Base-by-base conservation (phyloP, 768 basidiomycete genomes). In the Mycena alexandri region DNA sequence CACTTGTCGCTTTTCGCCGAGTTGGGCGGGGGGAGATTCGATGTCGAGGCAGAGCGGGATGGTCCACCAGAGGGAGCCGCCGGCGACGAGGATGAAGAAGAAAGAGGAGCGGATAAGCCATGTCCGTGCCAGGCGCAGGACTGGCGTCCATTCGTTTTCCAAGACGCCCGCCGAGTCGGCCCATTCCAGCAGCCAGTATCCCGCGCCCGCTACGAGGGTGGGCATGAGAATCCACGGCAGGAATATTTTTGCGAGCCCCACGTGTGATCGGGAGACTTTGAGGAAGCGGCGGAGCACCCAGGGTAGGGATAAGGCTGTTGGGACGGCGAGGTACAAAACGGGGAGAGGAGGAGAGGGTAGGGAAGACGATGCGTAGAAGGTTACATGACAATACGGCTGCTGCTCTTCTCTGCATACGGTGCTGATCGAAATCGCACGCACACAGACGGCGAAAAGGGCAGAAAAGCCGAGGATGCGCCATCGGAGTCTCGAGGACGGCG, bases 361-460 rank as follows among this genome's bases (percentile, higher is more conserved):
- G 11, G 90, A 85, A 0, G 90, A 87, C 0, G 93, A 92, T 0
- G 89, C 82, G 76, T 93, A 98, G 81, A 96, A 99, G 0, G 97
- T 96, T 60, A 96, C 91, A 68, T 86, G 83, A 75, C 98, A 99
- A 76, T 88, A 92, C 0, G 94, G 90, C 44, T 93, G 90, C 77
- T 98, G 97, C 75, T 99, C 97, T 77, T 99, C 97, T 68, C 98
- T 84, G 75, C 97, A 99, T 11, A 95, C 88, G 0, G 96, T 97
- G 75, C 93, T 94, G 52, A 87, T 79, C 0, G 90, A 86, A 79
- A 95, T 91, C n/a, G 93, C 74, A 10, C 97, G 87, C 10, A 92
- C 85, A 70, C 90, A 89, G 22, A 85, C 75, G 0, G 90, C 88
- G 67, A 91, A 91, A 16, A 93, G 77, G 7, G 84, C 71, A 12